These are phyloP conservation scores for Lachancea sp. DNA, from an alignment of 805 yeast genomes.

Conservation along the genomic window DNA sequence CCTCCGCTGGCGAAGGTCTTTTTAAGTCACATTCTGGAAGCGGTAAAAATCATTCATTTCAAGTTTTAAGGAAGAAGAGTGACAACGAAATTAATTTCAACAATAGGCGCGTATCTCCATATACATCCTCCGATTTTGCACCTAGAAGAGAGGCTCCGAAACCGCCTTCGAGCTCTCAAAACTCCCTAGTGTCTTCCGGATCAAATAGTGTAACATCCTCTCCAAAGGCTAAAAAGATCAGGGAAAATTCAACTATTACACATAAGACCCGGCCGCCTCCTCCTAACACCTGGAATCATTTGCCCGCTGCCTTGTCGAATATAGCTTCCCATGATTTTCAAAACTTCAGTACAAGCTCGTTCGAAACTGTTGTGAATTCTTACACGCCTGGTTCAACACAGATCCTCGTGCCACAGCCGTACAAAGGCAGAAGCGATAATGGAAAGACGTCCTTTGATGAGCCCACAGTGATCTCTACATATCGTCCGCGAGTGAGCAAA, in stretches of 20 bases:
- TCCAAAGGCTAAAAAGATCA: constrained; percentile 15
- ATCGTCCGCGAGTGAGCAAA: constrained; percentile 17
- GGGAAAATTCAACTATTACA: constrained; percentile 12
- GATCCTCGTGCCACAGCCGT: constrained; percentile 40
- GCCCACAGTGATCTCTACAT: constrained; percentile 13
- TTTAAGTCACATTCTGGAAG: constrained; percentile 8
- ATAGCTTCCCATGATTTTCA: not conserved
- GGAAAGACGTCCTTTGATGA: constrained; percentile 8
- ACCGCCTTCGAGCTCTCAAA: constrained; percentile 42
- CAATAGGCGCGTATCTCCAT: constrained; percentile 70
- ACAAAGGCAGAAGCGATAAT: constrained; percentile 27
- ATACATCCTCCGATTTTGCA: constrained; percentile 48
- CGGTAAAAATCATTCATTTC: constrained; percentile 42
- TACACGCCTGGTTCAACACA: constrained; percentile 41
- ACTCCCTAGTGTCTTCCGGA: constrained; percentile 7
- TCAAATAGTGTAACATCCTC: not conserved
- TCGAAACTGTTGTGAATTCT: constrained; percentile 30
- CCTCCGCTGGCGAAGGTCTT: constrained; percentile 1
- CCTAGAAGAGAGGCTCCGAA: constrained; percentile 71
- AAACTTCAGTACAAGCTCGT: constrained; percentile 10
- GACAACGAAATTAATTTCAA: constrained; percentile 76
- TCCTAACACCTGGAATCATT: constrained; percentile 8
- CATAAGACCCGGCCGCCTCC: constrained; percentile 19
- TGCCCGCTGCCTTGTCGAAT: not conserved
- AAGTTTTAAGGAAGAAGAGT: constrained; percentile 58